phyloP scores from a whole-genome alignment of 176 grass and related monocot genomes.

The Aechmea fasciata region DNA sequence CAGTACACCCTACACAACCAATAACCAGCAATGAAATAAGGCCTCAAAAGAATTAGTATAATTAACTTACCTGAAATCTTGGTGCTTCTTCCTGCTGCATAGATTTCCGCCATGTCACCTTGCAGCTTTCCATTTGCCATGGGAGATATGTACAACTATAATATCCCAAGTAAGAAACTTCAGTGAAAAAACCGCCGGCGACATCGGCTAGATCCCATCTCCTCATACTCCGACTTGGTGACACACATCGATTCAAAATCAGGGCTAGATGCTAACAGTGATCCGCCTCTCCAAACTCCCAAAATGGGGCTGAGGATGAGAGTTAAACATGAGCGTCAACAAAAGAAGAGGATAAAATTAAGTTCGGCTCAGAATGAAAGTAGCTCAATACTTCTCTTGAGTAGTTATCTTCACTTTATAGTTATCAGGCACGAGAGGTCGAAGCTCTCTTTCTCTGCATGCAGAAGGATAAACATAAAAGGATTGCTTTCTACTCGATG shows the following conservation, averaged over 20 bases:
- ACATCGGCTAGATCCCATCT: constrained; percentile 70
- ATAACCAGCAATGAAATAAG: no score
- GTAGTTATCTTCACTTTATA: constrained; percentile 73
- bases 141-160: background rate
- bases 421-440: constrained; percentile 59
- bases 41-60: no score
- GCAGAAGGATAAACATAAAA: constrained; percentile 12
- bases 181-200: constrained; percentile 84
- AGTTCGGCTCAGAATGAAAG: background rate
- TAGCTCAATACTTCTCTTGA: constrained; percentile 56
- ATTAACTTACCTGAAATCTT: no score
- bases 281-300: constrained; percentile 85
- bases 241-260: constrained; percentile 77
- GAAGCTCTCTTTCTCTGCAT: constrained; percentile 72
- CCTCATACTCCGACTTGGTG: constrained; percentile 83
- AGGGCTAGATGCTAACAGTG: constrained; percentile 64
- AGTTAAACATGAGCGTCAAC: background rate
- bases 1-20: no score
- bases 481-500: background rate
- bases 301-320: constrained; percentile 48
- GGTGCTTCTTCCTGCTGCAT: no score
- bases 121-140: background rate
- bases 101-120: no score
- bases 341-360: background rate
- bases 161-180: constrained; percentile 3